phyloP scores from a whole-genome alignment of 179 eudicot genomes.

The Silene noctiflora region DNA sequence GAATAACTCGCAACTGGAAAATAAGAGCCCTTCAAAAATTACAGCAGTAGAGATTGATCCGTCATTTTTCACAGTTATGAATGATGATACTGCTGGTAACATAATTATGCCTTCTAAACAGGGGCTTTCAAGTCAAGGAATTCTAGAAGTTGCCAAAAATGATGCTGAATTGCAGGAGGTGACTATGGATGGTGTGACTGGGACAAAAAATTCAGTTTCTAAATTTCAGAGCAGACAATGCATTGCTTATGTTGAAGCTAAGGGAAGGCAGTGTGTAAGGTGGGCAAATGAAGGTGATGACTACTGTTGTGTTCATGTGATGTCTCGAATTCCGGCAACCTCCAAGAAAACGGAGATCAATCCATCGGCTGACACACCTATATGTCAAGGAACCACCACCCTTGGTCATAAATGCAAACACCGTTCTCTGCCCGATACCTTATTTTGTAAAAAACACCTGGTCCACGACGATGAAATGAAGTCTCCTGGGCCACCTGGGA shows the following conservation, averaged over 20 bases:
- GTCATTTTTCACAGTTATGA: slow-evolving; percentile 43
- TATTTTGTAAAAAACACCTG: slow-evolving; percentile 86
- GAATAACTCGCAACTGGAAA: slow-evolving; percentile 44
- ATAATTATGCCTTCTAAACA: slow-evolving; percentile 24
- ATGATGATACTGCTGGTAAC: slow-evolving; percentile 26
- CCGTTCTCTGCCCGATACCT: slow-evolving; percentile 59
- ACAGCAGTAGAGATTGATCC: slow-evolving; percentile 48
- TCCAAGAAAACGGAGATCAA: slow-evolving; percentile 42
- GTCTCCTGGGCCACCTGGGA: slow-evolving; percentile 35
- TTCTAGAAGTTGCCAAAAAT: slow-evolving; percentile 25
- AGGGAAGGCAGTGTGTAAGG: slow-evolving; percentile 92
- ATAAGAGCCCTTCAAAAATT: slow-evolving; percentile 35
- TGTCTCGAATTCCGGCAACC: slow-evolving; percentile 46
- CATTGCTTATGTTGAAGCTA: slow-evolving; percentile 78
- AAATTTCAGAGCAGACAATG: slow-evolving; percentile 60
- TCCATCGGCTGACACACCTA: slow-evolving; percentile 42
- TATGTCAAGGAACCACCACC: slow-evolving; percentile 86
- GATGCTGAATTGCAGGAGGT: slow-evolving; percentile 30
- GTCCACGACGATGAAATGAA: slow-evolving; percentile 37
- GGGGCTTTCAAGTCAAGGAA: slow-evolving; percentile 30
- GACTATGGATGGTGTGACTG: slow-evolving; percentile 34
- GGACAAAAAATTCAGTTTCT: slow-evolving; percentile 31
- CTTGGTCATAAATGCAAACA: slow-evolving; percentile 88
- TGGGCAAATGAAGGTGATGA: slow-evolving; percentile 97
- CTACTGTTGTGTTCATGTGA: slow-evolving; percentile 90